Percentiles rank a stretch among this genome's conserved stretches.
Conservation (phyloP, 352 stramenopile species). For the Lagenidium giganteum region DNA sequence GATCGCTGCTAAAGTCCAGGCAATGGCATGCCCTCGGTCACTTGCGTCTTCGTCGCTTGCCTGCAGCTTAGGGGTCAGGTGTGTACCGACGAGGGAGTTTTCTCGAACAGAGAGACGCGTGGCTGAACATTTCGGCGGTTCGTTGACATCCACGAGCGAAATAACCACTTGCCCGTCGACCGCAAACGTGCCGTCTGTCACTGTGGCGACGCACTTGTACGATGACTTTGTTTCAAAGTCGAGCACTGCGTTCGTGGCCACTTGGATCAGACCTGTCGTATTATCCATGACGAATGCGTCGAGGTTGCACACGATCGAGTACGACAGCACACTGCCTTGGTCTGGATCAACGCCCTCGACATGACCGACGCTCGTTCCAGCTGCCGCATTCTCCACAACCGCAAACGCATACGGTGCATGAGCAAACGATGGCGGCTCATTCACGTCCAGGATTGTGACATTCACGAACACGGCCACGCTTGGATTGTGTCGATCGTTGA, state of each 20-base stretch:
- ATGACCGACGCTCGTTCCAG: slow-evolving; percentile 5
- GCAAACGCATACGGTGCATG: slow-evolving; percentile 7
- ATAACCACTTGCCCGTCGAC: slow-evolving; percentile 1
- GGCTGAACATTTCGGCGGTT: slow-evolving; percentile 13
- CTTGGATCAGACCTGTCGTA: no score
- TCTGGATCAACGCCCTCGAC: slow-evolving; percentile 12
- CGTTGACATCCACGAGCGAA: slow-evolving; percentile 18
- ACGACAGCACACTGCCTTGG: slow-evolving; percentile 1
- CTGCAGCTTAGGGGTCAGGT: neutral
- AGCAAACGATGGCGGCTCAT: slow-evolving; percentile 17
- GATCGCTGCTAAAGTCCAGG: slow-evolving; percentile 8
- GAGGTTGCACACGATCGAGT: slow-evolving; percentile 1
- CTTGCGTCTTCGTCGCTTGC: slow-evolving; percentile 12
- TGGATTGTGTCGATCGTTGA: slow-evolving; percentile 6
- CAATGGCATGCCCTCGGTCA: slow-evolving; percentile 7
- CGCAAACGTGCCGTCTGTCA: slow-evolving; percentile 12
- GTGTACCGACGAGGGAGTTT: slow-evolving; percentile 12
- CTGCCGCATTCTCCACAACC: slow-evolving; percentile 9
- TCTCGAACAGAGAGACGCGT: slow-evolving; percentile 7
- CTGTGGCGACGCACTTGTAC: slow-evolving; percentile 8
- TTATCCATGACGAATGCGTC: no score
- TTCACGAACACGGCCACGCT: slow-evolving; percentile 1
- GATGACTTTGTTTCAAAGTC: slow-evolving; percentile 11
- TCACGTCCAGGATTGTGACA: slow-evolving; percentile 12
- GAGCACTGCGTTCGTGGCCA: no score